phyloP scores from a whole-genome alignment of 1,284 basidiomycete species.

The Sanguinoderma infundibulare region DNA sequence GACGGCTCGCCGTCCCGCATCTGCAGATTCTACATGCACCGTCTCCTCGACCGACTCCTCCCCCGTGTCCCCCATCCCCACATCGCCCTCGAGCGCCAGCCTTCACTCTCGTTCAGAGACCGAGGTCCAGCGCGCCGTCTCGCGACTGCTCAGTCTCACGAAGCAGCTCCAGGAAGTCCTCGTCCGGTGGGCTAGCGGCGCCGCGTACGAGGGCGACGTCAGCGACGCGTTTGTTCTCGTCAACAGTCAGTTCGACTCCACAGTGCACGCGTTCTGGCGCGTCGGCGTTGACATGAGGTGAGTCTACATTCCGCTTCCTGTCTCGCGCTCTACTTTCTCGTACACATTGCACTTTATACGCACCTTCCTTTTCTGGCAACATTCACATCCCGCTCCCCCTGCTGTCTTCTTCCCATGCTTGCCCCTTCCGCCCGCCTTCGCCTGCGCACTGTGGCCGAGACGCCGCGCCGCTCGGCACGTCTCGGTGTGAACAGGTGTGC shows the following conservation, averaged over 20 bases:
- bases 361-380: neutral
- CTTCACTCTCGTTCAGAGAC: slow-evolving; percentile 23
- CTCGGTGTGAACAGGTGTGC: too few species aligned
- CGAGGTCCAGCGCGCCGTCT: slow-evolving; percentile 74
- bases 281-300: slow-evolving; percentile 85
- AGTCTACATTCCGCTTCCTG: slow-evolving; percentile 28
- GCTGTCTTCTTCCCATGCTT: neutral
- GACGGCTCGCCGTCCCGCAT: slow-evolving; percentile 23
- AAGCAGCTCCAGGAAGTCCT: slow-evolving; percentile 86
- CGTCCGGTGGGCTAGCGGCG: slow-evolving; percentile 73
- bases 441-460: slow-evolving; percentile 7
- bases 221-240: slow-evolving; percentile 93
- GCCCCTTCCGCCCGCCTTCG: neutral
- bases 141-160: slow-evolving; percentile 83
- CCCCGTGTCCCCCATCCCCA: slow-evolving; percentile 12
- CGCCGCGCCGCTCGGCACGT: slow-evolving; percentile 7
- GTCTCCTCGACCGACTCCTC: slow-evolving; percentile 21
- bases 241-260: slow-evolving; percentile 92
- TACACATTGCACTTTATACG: slow-evolving; percentile 5
- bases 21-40: slow-evolving; percentile 25
- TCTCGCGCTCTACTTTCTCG: slow-evolving; percentile 4
- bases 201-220: slow-evolving; percentile 78
- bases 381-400: slow-evolving; percentile 1
- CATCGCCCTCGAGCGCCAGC: slow-evolving; percentile 12
- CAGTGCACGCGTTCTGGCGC: slow-evolving; percentile 79